Conservation (phyloP, 1,284 basidiomycete species). For the Grifola frondosa region DNA sequence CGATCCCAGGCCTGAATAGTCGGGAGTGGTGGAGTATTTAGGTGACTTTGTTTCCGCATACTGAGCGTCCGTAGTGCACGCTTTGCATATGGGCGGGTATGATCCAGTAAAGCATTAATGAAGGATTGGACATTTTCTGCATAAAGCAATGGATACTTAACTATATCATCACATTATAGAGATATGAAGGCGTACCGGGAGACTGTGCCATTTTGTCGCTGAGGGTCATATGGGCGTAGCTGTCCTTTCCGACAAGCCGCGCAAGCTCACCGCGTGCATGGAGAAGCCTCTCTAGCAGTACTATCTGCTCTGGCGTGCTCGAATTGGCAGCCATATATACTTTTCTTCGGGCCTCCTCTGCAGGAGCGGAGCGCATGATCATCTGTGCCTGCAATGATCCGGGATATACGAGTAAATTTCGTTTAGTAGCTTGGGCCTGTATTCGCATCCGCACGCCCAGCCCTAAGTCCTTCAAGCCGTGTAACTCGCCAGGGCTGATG, state of each 20-base stretch:
- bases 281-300: conserved; percentile 76
- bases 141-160: not conserved
- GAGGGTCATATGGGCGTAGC: conserved; percentile 82
- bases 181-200: conserved; percentile 52
- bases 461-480: conserved; percentile 67
- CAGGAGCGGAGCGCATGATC: conserved; percentile 85
- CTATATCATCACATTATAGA: not conserved
- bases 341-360: conserved; percentile 77
- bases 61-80: conserved; percentile 73
- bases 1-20: conserved; percentile 89
- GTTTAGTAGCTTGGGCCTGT: conserved; percentile 73
- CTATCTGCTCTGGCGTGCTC: conserved; percentile 68
- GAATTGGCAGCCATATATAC: conserved; percentile 78
- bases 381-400: conserved; percentile 89
- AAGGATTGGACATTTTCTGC: conserved; percentile 86
- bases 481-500: conserved; percentile 65
- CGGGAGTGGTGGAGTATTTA: conserved; percentile 54
- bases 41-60: conserved; percentile 70
- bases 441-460: conserved; percentile 68
- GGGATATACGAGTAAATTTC: conserved; percentile 74
- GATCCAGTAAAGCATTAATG: conserved; percentile 73
- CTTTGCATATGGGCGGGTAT: conserved; percentile 74
- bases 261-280: conserved; percentile 78
- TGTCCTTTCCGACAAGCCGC: conserved; percentile 76
- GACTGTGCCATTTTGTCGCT: conserved; percentile 94